Evolutionary conservation across 2,329 filamentous ascomycete genomes (phyloP), one percentile per base, ranked within the genome.

Genomic region (Paracamarosporium sp.): DNA sequence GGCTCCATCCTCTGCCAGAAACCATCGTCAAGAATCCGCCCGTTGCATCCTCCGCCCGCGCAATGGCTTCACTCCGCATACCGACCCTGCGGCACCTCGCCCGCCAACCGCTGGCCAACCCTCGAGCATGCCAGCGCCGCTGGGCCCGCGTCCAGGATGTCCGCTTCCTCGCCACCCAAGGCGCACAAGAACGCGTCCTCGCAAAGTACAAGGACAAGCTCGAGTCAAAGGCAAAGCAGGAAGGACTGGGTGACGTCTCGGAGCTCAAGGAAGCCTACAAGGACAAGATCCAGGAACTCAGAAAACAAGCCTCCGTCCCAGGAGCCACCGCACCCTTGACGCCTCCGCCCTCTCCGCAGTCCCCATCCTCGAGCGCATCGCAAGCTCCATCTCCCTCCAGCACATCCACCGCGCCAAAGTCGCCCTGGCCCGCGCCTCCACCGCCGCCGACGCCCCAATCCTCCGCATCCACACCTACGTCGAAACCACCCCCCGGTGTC

Each of bases 61-160:
- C 58, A 57, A 69, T 68, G 65, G 62, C 63, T 17, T 64, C 67
- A 2, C 56, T 70, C 7, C 72, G 70, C 43, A 52, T 68, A 27
- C 69, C 71, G 30, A 64, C 70, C 17, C 62, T 76, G 52, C 71
- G 71, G 47, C 59, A 69, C 58, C 61, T 68, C 38, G 65, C 73
- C 38, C 74, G 72, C 33, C 72, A 74, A 41, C 68, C 73, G 15
- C 64, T 71, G 36, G 44, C 58, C 11, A 70, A 65, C 50, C 71
- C 71, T 1, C 70, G 71, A 17, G 47, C 65, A 31, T 63, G 57
- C 53, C 94, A 97, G 77, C 87, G 89, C 55, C 88, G 93, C 74
- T 96, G 92, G 90, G 94, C 94, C 1, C 92, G 92, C 70, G 93
- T 97, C 28, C 92, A 96, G 77, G 92, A 97, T 77, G 88, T 96